These are phyloP conservation scores for Heritiera littoralis DNA, from an alignment of 345 rosid species.

Conservation along the genomic window DNA sequence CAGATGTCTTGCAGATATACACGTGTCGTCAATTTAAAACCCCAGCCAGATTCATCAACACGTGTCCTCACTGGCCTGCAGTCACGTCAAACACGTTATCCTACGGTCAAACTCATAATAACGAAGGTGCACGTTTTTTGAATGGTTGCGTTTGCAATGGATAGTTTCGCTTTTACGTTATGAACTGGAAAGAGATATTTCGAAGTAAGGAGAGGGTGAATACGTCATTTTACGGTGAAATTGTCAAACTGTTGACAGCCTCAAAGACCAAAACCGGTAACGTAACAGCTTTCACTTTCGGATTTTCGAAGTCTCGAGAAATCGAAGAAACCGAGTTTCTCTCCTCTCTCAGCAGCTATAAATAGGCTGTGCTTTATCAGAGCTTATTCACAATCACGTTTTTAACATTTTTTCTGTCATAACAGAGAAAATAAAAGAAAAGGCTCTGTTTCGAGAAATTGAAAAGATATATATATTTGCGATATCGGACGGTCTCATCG, in stretches of 20 bases:
- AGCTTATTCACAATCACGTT: background rate
- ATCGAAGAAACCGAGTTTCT: background rate
- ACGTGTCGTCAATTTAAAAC: background rate
- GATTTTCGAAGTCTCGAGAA: slow-evolving; percentile 28
- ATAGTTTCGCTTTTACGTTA: background rate
- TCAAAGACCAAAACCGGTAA: too few species aligned
- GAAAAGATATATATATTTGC: background rate
- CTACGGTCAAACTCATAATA: background rate
- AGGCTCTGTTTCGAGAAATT: background rate
- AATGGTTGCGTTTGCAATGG: background rate
- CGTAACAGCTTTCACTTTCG: slow-evolving; percentile 23
- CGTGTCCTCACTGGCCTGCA: background rate
- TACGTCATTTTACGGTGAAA: background rate
- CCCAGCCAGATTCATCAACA: background rate
- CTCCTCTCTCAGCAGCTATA: background rate
- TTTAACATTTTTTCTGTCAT: background rate
- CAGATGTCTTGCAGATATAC: background rate
- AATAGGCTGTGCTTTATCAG: background rate
- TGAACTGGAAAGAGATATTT: background rate
- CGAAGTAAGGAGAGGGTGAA: background rate
- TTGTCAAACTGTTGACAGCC: background rate
- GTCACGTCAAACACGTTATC: background rate
- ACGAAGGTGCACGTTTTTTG: background rate
- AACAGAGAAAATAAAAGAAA: too few species aligned
- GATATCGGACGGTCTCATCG: slow-evolving; percentile 19